Percentiles rank a stretch among this genome's conserved stretches.
Conservation (phyloP, 441 rosid species). For the Populus tomentosa region DNA sequence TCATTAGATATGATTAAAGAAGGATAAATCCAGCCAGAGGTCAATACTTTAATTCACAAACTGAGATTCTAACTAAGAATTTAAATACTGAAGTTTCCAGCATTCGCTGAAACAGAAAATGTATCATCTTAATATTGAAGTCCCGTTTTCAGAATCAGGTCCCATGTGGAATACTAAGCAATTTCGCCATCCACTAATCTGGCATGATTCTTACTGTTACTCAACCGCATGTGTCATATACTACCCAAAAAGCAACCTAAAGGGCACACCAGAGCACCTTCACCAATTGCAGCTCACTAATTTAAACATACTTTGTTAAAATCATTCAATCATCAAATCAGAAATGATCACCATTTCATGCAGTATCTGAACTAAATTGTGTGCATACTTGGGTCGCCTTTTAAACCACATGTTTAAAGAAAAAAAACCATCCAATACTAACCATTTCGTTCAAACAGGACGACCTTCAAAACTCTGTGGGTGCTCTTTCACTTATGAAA, state of each 20-base stretch:
- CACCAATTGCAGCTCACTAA: too few relatives aligned
- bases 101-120: not conserved
- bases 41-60: not conserved
- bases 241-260: not conserved
- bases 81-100: not conserved
- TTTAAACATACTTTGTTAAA: too few relatives aligned
- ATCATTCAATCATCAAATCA: too few relatives aligned
- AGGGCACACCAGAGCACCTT: too few relatives aligned
- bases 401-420: too few relatives aligned
- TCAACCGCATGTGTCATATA: not conserved
- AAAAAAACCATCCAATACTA: too few relatives aligned
- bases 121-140: not conserved
- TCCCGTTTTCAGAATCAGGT: conserved; percentile 3
- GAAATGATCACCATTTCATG: too few relatives aligned
- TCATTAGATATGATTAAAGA: not conserved
- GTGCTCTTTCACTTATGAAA: too few relatives aligned
- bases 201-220: not conserved
- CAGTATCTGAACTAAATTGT: too few relatives aligned
- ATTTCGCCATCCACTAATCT: not conserved
- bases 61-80: not conserved
- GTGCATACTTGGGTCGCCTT: too few relatives aligned
- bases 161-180: not conserved
- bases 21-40: not conserved
- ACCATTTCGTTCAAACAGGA: too few relatives aligned
- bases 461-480: not conserved